Conservation (phyloP, 305 asterid genomes). For the Solanum hybrid region DNA sequence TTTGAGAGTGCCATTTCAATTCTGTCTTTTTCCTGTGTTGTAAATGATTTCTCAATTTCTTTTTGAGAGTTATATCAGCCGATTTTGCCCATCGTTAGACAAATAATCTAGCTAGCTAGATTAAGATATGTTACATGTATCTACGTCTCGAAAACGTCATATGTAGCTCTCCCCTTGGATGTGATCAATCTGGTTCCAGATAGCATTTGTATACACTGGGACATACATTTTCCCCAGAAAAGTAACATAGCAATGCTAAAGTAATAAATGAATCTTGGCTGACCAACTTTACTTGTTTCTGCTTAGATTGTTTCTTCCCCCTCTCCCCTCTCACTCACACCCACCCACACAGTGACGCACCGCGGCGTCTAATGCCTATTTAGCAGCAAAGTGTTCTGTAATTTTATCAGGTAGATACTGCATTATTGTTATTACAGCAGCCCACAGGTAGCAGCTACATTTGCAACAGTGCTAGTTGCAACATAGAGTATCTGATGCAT, state of each 20-base stretch:
- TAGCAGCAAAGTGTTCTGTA: background rate
- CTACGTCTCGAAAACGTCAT: background rate
- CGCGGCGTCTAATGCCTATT: background rate
- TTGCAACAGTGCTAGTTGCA: background rate
- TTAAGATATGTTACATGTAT: background rate
- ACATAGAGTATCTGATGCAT: background rate
- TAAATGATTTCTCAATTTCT: constrained; percentile 2
- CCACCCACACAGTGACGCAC: background rate
- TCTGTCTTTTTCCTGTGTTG: background rate
- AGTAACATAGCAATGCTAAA: background rate
- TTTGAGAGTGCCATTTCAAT: background rate
- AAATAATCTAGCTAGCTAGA: background rate
- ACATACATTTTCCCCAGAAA: background rate
- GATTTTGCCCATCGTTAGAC: background rate
- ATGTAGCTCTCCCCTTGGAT: background rate
- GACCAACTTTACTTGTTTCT: background rate
- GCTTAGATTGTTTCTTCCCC: background rate
- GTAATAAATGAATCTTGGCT: background rate
- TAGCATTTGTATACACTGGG: background rate
- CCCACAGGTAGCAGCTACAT: background rate
- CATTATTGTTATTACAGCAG: background rate
- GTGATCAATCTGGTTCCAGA: background rate
- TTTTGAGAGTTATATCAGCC: background rate
- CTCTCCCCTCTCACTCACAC: background rate
- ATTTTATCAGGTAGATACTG: background rate